Evolutionary conservation across 352 stramenopile species (phyloP).

Genomic region (Achlya hypogyna): DNA sequence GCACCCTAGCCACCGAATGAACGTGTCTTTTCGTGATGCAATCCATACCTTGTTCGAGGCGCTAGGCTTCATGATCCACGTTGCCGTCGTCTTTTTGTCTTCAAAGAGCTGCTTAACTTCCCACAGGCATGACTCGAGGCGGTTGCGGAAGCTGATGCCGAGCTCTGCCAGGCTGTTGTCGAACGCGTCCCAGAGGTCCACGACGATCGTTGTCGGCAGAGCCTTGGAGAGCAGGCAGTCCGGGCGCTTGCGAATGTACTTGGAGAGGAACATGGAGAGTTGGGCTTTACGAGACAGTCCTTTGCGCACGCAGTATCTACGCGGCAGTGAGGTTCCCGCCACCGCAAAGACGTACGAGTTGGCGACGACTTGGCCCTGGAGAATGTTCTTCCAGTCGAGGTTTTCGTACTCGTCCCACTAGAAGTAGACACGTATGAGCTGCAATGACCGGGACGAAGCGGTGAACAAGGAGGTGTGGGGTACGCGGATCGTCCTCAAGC

Average conservation of each 20-base stretch:
- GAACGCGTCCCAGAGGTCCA: constrained; percentile 65
- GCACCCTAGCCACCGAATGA: constrained; percentile 24
- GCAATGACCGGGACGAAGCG: background rate
- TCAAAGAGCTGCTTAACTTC: constrained; percentile 42
- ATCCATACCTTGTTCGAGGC: constrained; percentile 45
- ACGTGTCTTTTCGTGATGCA: background rate
- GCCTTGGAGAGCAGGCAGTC: constrained; percentile 36
- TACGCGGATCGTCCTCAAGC: background rate
- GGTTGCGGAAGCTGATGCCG: constrained; percentile 45
- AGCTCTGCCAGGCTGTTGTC: constrained; percentile 49
- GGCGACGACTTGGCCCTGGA: constrained; percentile 40
- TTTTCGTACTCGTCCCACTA: constrained; percentile 64
- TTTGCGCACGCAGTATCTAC: constrained; percentile 47
- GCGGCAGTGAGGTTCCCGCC: too few relatives aligned
- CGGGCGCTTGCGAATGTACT: constrained; percentile 57
- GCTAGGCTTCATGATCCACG: constrained; percentile 70
- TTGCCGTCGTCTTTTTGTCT: constrained; percentile 25
- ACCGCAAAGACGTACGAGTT: constrained; percentile 35
- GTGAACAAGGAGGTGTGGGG: constrained; percentile 9
- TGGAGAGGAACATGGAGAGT: constrained; percentile 53
- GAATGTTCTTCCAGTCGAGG: constrained; percentile 47
- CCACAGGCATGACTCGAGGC: constrained; percentile 48
- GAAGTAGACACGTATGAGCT: background rate
- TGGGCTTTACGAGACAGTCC: constrained; percentile 62
- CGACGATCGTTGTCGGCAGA: constrained; percentile 43